Conservation (phyloP, 2,329 filamentous ascomycete genomes). For the Neonectria faginata region DNA sequence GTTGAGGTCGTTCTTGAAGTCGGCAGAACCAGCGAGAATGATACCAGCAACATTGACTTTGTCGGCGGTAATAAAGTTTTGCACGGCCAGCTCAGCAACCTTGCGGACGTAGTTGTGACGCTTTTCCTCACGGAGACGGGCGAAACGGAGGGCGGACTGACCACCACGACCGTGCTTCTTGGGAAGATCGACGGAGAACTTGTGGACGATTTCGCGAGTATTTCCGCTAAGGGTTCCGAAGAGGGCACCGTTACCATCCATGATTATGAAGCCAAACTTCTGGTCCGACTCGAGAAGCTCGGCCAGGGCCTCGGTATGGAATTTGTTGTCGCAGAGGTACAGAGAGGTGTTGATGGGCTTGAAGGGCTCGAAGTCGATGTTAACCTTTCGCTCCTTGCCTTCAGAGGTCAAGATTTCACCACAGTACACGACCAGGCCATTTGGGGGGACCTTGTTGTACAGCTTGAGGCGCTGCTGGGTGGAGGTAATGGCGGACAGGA, state of each 20-base stretch:
- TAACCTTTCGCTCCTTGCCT: conserved; percentile 99
- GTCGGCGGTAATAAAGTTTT: conserved; percentile 98
- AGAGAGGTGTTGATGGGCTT: conserved; percentile 99
- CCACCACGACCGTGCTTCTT: conserved; percentile 99
- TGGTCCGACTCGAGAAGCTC: conserved; percentile 98
- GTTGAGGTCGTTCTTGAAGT: conserved; percentile 99
- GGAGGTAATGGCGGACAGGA: conserved; percentile 97
- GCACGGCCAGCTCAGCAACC: conserved; percentile 95
- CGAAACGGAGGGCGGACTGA: conserved; percentile 99
- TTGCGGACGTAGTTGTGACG: conserved; percentile 99
- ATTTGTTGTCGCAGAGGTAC: conserved; percentile 99
- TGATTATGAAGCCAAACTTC: conserved; percentile 99
- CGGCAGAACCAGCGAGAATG: conserved; percentile 95
- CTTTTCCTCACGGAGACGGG: conserved; percentile 99
- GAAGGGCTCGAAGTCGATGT: conserved; percentile 99
- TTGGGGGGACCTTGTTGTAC: conserved; percentile 98
- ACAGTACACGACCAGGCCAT: conserved; percentile 98
- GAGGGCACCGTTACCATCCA: conserved; percentile 98
- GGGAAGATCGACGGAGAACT: conserved; percentile 97
- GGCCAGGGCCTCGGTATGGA: conserved; percentile 96
- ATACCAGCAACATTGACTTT: conserved; percentile 98
- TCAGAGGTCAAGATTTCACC: conserved; percentile 99
- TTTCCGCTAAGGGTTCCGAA: conserved; percentile 98
- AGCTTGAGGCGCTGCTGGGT: conserved; percentile 99
- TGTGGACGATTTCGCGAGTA: conserved; percentile 95